These are phyloP conservation scores for Saussurea involucrata DNA, from an alignment of 129 eudicot species.

Conservation along the genomic window DNA sequence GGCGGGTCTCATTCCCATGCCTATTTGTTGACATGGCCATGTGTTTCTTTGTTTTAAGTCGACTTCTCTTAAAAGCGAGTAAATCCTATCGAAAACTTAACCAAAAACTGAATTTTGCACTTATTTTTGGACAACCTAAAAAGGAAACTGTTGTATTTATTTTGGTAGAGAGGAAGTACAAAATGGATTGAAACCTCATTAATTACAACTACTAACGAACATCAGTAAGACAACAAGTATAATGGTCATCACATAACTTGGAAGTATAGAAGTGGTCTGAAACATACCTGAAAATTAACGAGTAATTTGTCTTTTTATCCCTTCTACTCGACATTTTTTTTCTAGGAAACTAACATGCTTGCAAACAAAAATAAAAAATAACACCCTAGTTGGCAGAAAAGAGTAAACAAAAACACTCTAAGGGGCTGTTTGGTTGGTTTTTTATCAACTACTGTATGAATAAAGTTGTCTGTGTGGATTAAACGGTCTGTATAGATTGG, in stretches of 20 bases:
- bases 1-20: too few relatives aligned
- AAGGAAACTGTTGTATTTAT: neutral
- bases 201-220: neutral
- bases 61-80: neutral
- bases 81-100: neutral
- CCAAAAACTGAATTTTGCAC: neutral
- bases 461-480: too few relatives aligned
- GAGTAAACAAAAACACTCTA: too few relatives aligned
- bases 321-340: too few relatives aligned
- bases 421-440: too few relatives aligned
- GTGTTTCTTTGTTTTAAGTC: neutral
- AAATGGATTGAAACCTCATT: neutral
- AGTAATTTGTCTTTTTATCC: too few relatives aligned
- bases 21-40: too few relatives aligned
- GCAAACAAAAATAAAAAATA: too few relatives aligned
- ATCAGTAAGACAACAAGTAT: neutral
- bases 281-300: neutral
- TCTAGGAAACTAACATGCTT: too few relatives aligned
- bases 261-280: neutral
- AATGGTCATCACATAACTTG: neutral
- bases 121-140: neutral
- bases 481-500: too few relatives aligned
- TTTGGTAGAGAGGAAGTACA: neutral
- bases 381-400: too few relatives aligned
- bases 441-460: too few relatives aligned